Conservation (phyloP, 441 rosid species). For the Euphorbia corollata region DNA sequence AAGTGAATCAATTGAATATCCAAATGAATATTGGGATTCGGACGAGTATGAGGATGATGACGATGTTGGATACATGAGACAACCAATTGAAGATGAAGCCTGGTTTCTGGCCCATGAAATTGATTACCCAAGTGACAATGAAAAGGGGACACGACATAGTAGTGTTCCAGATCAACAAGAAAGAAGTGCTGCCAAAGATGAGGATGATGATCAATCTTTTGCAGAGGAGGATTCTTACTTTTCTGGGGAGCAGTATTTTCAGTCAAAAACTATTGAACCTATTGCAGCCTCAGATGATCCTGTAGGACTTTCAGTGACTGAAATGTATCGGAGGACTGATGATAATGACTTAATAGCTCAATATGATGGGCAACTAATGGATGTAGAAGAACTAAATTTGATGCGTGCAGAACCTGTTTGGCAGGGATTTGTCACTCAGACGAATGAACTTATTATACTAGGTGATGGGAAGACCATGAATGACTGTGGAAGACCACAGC, state of each 20-base stretch:
- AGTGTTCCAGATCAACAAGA: slow-evolving; percentile 72
- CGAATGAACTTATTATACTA: slow-evolving; percentile 58
- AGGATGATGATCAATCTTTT: slow-evolving; percentile 82
- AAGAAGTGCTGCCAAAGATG: slow-evolving; percentile 65
- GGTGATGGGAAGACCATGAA: slow-evolving; percentile 49
- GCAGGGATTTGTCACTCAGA: slow-evolving; percentile 88
- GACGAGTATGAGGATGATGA: slow-evolving; percentile 96
- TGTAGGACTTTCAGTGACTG: slow-evolving; percentile 45
- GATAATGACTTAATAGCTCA: slow-evolving; percentile 58
- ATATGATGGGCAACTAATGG: slow-evolving; percentile 78
- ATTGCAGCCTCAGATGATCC: slow-evolving; percentile 65
- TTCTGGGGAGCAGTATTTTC: slow-evolving; percentile 75
- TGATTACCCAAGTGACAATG: slow-evolving; percentile 97
- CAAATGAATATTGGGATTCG: slow-evolving; percentile 96
- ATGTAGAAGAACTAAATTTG: slow-evolving; percentile 67
- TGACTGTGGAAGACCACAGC: slow-evolving; percentile 38
- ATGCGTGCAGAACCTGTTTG: slow-evolving; percentile 82
- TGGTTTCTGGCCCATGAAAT: slow-evolving; percentile 98
- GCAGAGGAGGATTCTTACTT: slow-evolving; percentile 88
- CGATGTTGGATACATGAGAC: slow-evolving; percentile 95
- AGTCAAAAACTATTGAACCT: slow-evolving; percentile 54
- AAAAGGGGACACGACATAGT: slow-evolving; percentile 69
- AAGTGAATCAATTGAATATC: slow-evolving; percentile 83
- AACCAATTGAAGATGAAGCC: slow-evolving; percentile 90
- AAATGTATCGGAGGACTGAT: slow-evolving; percentile 51